Evolutionary conservation across 2,329 filamentous ascomycete species (phyloP).

Genomic region (Botryotinia calthae): DNA sequence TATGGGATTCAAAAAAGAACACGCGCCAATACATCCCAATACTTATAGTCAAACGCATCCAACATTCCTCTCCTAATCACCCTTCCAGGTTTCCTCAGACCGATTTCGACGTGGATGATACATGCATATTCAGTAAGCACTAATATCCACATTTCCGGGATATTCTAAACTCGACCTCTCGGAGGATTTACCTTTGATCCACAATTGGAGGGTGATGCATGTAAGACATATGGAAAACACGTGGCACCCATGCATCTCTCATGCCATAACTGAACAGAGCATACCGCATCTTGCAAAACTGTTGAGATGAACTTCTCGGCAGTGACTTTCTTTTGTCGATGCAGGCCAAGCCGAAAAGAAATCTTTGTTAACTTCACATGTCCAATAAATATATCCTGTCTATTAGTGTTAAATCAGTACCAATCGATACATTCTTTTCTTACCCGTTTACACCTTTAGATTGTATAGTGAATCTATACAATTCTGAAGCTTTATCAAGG

Average conservation of each 20-base stretch:
- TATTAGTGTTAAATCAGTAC: not conserved
- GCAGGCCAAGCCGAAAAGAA: not conserved
- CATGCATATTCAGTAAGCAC: constrained; percentile 12
- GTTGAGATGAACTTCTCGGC: not conserved
- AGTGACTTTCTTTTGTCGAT: not conserved
- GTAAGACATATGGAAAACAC: constrained; percentile 18
- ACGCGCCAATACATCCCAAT: not conserved
- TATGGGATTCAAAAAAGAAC: too few relatives aligned
- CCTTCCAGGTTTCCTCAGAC: not conserved
- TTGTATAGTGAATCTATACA: not conserved
- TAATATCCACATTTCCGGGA: not conserved
- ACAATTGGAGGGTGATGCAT: not conserved
- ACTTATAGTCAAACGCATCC: not conserved
- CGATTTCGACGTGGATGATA: not conserved
- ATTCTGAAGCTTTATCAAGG: too few relatives aligned
- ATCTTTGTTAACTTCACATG: not conserved
- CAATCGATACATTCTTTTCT: not conserved
- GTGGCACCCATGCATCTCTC: constrained; percentile 4
- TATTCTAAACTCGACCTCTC: constrained; percentile 10
- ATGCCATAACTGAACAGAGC: not conserved
- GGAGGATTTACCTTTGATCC: constrained; percentile 3
- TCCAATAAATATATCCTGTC: not conserved
- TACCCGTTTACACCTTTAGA: too few relatives aligned
- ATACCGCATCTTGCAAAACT: not conserved
- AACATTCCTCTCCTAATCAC: not conserved